phyloP scores from a whole-genome alignment of 768 basidiomycete genomes.

The Candolleomyces eurysporus region DNA sequence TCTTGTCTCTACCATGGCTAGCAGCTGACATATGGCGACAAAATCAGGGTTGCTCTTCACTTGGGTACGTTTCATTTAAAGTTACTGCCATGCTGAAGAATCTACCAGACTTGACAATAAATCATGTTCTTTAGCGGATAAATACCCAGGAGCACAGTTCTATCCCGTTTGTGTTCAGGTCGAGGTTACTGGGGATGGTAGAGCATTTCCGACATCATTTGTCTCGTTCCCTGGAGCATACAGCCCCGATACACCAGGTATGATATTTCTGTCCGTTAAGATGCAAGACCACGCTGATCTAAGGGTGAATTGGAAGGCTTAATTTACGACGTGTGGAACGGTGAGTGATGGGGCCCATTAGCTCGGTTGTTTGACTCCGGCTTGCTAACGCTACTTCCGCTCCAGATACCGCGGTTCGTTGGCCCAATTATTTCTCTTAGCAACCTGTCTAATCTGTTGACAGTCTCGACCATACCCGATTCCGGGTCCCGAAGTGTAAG shows the following conservation, averaged over 20 bases:
- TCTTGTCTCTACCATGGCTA: too few species aligned
- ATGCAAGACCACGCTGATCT: too few species aligned
- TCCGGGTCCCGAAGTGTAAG: slow-evolving; percentile 6
- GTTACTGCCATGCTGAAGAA: too few species aligned
- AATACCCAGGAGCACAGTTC: slow-evolving; percentile 39
- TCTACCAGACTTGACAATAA: too few species aligned
- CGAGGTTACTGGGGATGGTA: slow-evolving; percentile 42
- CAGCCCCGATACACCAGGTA: slow-evolving; percentile 26
- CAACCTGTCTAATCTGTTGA: too few species aligned
- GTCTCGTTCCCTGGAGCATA: slow-evolving; percentile 44
- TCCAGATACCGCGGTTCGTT: not conserved
- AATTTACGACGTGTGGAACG: not conserved
- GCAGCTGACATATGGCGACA: not conserved
- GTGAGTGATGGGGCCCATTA: not conserved
- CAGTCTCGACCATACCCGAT: not conserved
- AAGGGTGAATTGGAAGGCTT: not conserved
- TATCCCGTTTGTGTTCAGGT: slow-evolving; percentile 47
- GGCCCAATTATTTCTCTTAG: too few species aligned
- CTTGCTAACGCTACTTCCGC: too few species aligned
- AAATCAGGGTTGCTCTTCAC: slow-evolving; percentile 3
- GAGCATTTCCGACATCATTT: slow-evolving; percentile 37
- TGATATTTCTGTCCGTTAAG: slow-evolving; percentile 21
- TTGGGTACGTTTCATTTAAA: not conserved
- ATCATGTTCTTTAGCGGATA: slow-evolving; percentile 19
- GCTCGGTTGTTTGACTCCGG: not conserved